These are phyloP conservation scores for Bacidia gigantensis DNA, from an alignment of 495 filamentous ascomycete genomes.

Conservation along the genomic window DNA sequence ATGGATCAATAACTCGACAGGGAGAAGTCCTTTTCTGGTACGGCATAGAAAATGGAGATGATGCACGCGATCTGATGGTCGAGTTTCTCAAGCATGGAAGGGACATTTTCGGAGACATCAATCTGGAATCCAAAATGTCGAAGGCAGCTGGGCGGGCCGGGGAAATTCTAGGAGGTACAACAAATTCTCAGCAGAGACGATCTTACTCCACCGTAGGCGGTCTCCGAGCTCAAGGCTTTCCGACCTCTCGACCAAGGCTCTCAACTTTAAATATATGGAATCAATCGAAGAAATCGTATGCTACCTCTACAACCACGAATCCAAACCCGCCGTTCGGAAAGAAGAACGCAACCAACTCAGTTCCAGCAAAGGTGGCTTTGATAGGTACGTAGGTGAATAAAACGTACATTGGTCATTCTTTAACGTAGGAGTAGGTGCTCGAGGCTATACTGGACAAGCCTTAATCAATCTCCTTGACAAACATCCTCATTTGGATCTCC, in stretches of 20 bases:
- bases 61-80: conserved; percentile 73
- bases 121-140: conserved; percentile 71
- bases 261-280: background rate
- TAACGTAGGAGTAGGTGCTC: conserved; percentile 32
- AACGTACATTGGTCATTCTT: background rate
- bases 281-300: conserved; percentile 26
- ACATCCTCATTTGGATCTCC: conserved; percentile 89
- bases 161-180: conserved; percentile 33
- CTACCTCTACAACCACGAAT: conserved; percentile 59
- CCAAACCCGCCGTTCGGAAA: conserved; percentile 94
- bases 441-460: conserved; percentile 91
- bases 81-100: conserved; percentile 76
- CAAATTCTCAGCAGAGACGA: conserved; percentile 44
- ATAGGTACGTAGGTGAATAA: conserved; percentile 42
- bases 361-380: conserved; percentile 72
- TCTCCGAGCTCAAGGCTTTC: too few relatives aligned
- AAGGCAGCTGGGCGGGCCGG: conserved; percentile 56
- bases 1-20: conserved; percentile 72
- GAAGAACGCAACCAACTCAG: conserved; percentile 73
- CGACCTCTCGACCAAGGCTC: background rate
- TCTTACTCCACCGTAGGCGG: conserved; percentile 42
- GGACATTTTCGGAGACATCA: conserved; percentile 81
- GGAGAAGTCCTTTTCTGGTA: conserved; percentile 97
- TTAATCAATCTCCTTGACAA: conserved; percentile 78
- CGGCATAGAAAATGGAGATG: conserved; percentile 71